Conservation (phyloP, 305 asterid genomes). For the Plantago rigida region DNA sequence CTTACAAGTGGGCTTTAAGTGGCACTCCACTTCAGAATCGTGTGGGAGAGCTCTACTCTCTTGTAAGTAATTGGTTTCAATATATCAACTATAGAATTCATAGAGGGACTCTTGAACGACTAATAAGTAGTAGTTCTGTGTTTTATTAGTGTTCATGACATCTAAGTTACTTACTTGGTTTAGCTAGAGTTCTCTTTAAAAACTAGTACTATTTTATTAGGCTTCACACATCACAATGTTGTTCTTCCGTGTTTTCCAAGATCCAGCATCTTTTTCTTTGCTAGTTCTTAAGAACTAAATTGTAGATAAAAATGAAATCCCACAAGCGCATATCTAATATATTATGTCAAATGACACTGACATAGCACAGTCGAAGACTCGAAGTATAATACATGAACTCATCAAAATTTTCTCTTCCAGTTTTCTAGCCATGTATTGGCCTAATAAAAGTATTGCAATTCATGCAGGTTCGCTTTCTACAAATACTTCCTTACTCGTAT, state of each 20-base stretch:
- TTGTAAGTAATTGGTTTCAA: slow-evolving; percentile 42
- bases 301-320: neutral
- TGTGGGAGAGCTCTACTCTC: slow-evolving; percentile 95
- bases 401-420: neutral
- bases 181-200: neutral
- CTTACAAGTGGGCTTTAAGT: slow-evolving; percentile 85
- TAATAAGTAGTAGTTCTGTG: neutral
- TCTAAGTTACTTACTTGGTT: neutral
- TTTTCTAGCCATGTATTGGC: neutral
- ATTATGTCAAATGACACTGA: neutral
- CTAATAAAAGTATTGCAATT: slow-evolving; percentile 26
- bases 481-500: slow-evolving; percentile 67
- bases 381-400: neutral
- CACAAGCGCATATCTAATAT: neutral
- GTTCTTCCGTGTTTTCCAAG: neutral
- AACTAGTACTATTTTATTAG: neutral
- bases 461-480: slow-evolving; percentile 74
- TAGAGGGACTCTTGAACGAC: neutral
- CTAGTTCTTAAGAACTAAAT: neutral
- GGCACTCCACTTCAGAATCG: slow-evolving; percentile 97
- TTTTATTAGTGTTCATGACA: neutral
- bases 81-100: neutral
- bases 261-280: neutral
- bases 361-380: neutral
- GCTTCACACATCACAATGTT: neutral